These are phyloP conservation scores for Primulina eburnea DNA, from an alignment of 257 asterid species.

Conservation along the genomic window DNA sequence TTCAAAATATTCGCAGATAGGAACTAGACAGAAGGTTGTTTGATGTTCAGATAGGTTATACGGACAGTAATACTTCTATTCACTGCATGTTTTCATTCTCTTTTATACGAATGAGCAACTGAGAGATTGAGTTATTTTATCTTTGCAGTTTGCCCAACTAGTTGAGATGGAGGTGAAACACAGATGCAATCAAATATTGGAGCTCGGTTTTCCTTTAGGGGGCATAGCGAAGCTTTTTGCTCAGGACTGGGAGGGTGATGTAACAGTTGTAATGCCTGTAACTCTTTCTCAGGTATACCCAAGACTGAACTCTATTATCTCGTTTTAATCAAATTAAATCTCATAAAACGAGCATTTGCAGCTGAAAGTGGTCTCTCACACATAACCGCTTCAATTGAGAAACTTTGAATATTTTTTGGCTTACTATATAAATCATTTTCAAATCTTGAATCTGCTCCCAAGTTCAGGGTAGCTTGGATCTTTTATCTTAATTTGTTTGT, in stretches of 20 bases:
- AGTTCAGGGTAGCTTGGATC: not conserved
- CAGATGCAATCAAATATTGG: constrained; percentile 79
- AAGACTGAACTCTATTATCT: not conserved
- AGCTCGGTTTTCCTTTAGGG: constrained; percentile 91
- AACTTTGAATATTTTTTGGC: too few species aligned
- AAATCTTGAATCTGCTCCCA: not conserved
- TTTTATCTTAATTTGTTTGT: not conserved
- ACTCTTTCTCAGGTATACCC: constrained; percentile 83
- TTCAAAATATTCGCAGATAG: not conserved
- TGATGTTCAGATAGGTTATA: not conserved
- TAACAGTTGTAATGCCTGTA: constrained; percentile 94
- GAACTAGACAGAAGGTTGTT: not conserved
- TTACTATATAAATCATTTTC: too few species aligned
- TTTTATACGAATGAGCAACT: constrained; percentile 12
- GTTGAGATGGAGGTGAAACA: constrained; percentile 98
- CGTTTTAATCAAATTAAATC: not conserved
- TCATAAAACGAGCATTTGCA: not conserved
- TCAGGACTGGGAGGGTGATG: constrained; percentile 99
- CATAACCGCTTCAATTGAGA: too few species aligned
- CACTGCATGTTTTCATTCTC: not conserved
- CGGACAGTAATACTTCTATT: not conserved
- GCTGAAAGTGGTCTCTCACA: too few species aligned
- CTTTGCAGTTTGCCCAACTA: constrained; percentile 76
- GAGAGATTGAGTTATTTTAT: constrained; percentile 1
- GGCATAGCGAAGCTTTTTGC: constrained; percentile 91